Evolutionary conservation across 495 filamentous ascomycete species (phyloP), one percentile per base, ranked within the genome.

Genomic region (Astrocystis sublimbata): DNA sequence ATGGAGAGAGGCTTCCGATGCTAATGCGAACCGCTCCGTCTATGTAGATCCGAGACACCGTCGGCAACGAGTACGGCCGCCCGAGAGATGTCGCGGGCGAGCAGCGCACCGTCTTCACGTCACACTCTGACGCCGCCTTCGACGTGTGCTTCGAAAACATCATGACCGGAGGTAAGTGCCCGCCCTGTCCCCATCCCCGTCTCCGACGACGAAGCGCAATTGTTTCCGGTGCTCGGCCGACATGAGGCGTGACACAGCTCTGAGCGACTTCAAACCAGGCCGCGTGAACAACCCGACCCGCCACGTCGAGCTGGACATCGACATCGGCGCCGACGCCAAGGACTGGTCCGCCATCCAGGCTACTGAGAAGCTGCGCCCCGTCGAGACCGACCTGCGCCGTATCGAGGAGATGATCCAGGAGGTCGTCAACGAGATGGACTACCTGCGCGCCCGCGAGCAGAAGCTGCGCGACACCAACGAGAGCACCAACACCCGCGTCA

Each of bases 291-390:
- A 88, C 74, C 89, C 89, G 47, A 77, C 74, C 64, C 92, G 93
- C 47, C 82, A 89, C 72, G 81, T 98, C 67, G 94, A 98, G 76
- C 91, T 98, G 67, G 94, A 98, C 73, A 91, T 98, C 79, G 94
- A 98, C 73, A 98, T 98, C 69, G 94, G 94, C 63, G 94, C 94
- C 77, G 94, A 98, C 70, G 94, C 94, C 58, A 93, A 94, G 74
- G 94, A 98, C 80, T 98, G 94, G 94, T 92, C 89, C 56, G 92
- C 90, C 65, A 93, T 98, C 71, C 96, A 98, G 78, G 91, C 89
- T 51, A 88, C 88, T 66, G 94, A 98, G 86, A 98, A 98, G 83
- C 86, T 98, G 60, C 97, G 97, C 84, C 94, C 94, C 52, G 84
- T 97, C 66, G 94, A 98, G 82, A 92, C 92, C 23, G 94, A 98